These are phyloP conservation scores for Neurospora sp. DNA, from an alignment of 495 filamentous ascomycete species.

Conservation along the genomic window DNA sequence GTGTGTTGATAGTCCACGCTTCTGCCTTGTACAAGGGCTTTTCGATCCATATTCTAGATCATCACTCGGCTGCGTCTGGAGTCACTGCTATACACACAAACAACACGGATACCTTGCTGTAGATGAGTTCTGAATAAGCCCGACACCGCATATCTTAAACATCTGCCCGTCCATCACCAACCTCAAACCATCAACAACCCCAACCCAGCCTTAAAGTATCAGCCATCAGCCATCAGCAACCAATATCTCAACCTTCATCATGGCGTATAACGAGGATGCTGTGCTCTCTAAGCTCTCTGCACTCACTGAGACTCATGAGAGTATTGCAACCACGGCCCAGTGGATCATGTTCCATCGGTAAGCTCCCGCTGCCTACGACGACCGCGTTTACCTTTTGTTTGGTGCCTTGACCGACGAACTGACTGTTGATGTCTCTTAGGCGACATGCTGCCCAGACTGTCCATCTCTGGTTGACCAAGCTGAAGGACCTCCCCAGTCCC, in stretches of 20 bases:
- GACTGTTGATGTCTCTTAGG: constrained; percentile 35
- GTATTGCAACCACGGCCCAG: constrained; percentile 89
- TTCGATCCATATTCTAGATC: neutral
- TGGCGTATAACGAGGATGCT: constrained; percentile 92
- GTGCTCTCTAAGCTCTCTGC: constrained; percentile 89
- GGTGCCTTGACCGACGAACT: constrained; percentile 5
- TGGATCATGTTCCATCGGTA: constrained; percentile 99
- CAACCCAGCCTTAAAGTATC: neutral
- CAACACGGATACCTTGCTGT: neutral
- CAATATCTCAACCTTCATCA: constrained; percentile 22
- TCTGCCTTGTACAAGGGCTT: neutral
- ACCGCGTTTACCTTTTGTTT: neutral
- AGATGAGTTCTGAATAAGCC: neutral
- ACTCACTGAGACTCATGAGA: constrained; percentile 92
- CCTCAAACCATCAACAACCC: neutral
- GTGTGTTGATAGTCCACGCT: neutral
- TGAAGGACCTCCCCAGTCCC: constrained; percentile 71
- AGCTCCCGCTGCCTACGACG: constrained; percentile 5
- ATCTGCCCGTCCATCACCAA: neutral
- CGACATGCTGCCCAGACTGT: constrained; percentile 83
- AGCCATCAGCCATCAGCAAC: neutral
- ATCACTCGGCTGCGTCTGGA: neutral
- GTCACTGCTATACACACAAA: neutral
- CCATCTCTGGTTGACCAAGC: constrained; percentile 76
- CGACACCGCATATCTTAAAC: neutral